Percentiles rank a stretch among this genome's conserved stretches.
These are phyloP conservation scores for Martiniozyma asiatica DNA, from an alignment of 1,139 yeast genomes.

Conservation along the genomic window DNA sequence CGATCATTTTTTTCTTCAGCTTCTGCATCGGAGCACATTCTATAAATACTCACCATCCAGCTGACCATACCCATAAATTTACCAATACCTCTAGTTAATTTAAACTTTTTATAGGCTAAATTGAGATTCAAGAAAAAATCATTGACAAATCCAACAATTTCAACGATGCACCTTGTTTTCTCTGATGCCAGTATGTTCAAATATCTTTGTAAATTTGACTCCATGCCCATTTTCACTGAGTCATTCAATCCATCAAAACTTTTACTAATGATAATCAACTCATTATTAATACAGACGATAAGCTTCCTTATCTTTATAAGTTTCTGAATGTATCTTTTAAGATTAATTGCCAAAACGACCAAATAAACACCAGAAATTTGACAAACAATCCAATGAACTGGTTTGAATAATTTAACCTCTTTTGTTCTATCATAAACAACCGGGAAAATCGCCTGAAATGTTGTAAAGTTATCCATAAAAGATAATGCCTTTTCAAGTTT, in stretches of 20 bases:
- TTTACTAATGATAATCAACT: constrained; percentile 3
- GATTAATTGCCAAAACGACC: constrained; percentile 18
- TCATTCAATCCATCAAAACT: not conserved
- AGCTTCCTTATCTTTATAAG: constrained; percentile 14
- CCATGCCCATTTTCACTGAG: not conserved
- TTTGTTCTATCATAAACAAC: constrained; percentile 1
- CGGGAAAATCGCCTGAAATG: constrained; percentile 17
- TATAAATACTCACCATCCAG: constrained; percentile 20
- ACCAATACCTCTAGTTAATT: constrained; percentile 13
- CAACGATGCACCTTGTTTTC: constrained; percentile 16
- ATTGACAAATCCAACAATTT: constrained; percentile 19
- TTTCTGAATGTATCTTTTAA: constrained; percentile 14
- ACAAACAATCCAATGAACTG: constrained; percentile 10
- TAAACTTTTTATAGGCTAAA: constrained; percentile 12
- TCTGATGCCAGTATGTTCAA: constrained; percentile 15
- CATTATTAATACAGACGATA: constrained; percentile 11
- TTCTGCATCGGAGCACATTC: constrained; percentile 17
- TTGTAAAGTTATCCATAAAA: constrained; percentile 19
- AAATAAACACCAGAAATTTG: constrained; percentile 19
- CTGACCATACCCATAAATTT: constrained; percentile 17
- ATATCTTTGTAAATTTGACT: constrained; percentile 6
- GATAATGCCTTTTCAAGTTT: constrained; percentile 17
- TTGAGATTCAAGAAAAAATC: constrained; percentile 19
- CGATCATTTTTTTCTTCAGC: constrained; percentile 10
- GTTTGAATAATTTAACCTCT: constrained; percentile 8